Base-by-base conservation (phyloP, 805 yeast species). In the Ogataea henricii region DNA sequence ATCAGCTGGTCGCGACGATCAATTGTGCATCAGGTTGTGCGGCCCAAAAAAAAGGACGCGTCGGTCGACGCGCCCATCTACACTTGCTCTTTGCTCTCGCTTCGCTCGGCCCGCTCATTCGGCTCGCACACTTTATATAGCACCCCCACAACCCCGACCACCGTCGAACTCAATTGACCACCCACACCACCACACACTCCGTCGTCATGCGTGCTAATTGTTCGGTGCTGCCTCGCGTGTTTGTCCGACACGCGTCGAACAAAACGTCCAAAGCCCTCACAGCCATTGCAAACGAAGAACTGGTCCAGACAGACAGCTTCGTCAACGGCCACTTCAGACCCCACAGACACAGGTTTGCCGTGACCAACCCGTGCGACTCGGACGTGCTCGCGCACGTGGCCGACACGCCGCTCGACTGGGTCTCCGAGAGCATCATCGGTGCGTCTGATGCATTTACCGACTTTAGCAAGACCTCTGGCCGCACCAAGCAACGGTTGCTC, bases 321-420 rank as follows among this genome's bases (percentile, higher is more conserved):
- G 71, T 89, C 64, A 81, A 87, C 58, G 96, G 96, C 37, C 69
- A 81, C 56, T 90, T 80, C 30, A n/a, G 46, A 6, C 38, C 54
- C 26, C 66, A 77, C 10, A 60, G 72, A 12, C n/a, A 36, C 3
- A 45, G 33, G 12, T 43, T 49, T 32, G 40, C 37, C 5, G 53
- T 52, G 26, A 17, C 23, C 6, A 88, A 92, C 64, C 97, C 97
- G 2, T 91, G 92, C 1, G 72, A 77, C 32, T 72, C 67, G 17
- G 72, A 72, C 18, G 67, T 70, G 10, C 56, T 83, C 16, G 79
- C 81, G 3, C 65, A 69, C 2, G 85, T 86, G 2, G 79, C 89
- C 10, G 79, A 85, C 26, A 64, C 74, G 3, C 59, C 64, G 4
- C 62, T 69, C 2, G 82, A 78, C 36, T 78, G 71, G 48, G 78